Base-by-base conservation (phyloP, 2,329 filamentous ascomycete genomes). In the Kalaharituber pfeilii region DNA sequence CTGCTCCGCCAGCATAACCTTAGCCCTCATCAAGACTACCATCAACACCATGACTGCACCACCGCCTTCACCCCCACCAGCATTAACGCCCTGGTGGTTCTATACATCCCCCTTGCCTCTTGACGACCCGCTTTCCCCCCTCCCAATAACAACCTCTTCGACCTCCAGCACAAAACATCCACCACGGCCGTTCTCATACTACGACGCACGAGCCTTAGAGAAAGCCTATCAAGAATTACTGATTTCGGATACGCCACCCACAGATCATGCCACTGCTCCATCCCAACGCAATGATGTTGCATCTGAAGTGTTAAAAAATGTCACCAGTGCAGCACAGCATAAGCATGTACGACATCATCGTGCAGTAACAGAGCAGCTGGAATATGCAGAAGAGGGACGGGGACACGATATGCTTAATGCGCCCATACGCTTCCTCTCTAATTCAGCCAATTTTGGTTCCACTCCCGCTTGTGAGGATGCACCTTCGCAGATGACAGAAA, bases 91-190 rank as follows among this genome's bases (percentile, higher is more conserved):
- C 22, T 84, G 86, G 59, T 94, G 86, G 70, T 94, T 94, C 69
- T 94, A 94, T 68, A 77, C 80, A 13, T 91, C 86, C 9, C 72
- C 80, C 11, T 76, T 89, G 50, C 82, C 86, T 27, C 87, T 94
- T 65, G 87, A 94, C 64, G 87, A 94, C 64, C 86, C 86, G 24
- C 74, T 94, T n/a, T 86, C 83, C 8, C 77, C 82, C 1, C 69
- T 73, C 9, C 67, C 74, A 69, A 65, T 78, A 67, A 66, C 76
- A 65, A 63, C 75, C 66, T 59, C 73, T 66, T 69, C 81, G 51
- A 65, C 73, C 13, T 75, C 71, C 54, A 67, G 74, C 53, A 68
- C 73, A 29, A 80, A 76, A 62, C 73, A 76, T 30, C 76, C 79
- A 49, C 77, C 86, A 7, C 79, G 84, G 44, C 86, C 87, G 0